A percentile compares a stretch with the other conserved stretches of the same genome.
Evolutionary conservation across 2,329 filamentous ascomycete genomes (phyloP).

Genomic region (Ceratocystiopsis minuta): DNA sequence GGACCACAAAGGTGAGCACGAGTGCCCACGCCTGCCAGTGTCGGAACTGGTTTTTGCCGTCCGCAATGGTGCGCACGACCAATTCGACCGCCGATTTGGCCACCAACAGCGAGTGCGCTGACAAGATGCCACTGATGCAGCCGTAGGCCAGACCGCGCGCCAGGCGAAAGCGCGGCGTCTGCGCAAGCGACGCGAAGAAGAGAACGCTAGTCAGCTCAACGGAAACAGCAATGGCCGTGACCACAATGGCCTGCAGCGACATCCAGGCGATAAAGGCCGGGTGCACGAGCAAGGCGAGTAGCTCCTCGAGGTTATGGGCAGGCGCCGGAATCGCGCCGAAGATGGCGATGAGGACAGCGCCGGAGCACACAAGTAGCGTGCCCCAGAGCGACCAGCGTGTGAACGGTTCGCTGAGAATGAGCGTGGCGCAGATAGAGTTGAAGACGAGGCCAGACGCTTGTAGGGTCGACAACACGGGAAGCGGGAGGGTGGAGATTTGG

Average conservation of each 20-base stretch:
- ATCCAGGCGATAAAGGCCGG: slow-evolving; percentile 79
- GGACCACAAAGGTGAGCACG: slow-evolving; percentile 56
- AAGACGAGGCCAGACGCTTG: slow-evolving; percentile 95
- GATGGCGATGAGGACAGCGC: slow-evolving; percentile 79
- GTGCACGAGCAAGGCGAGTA: slow-evolving; percentile 57
- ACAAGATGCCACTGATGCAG: slow-evolving; percentile 77
- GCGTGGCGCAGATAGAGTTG: slow-evolving; percentile 91
- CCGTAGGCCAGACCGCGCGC: slow-evolving; percentile 75
- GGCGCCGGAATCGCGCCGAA: slow-evolving; percentile 92
- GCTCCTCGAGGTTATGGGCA: slow-evolving; percentile 68
- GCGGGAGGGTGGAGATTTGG: slow-evolving; percentile 86
- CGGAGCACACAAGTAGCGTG: slow-evolving; percentile 69
- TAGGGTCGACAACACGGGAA: slow-evolving; percentile 85
- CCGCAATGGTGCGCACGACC: slow-evolving; percentile 67
- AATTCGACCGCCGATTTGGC: slow-evolving; percentile 95
- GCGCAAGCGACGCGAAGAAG: slow-evolving; percentile 16
- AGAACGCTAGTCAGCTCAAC: slow-evolving; percentile 39
- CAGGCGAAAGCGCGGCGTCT: slow-evolving; percentile 41
- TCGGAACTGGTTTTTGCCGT: slow-evolving; percentile 81
- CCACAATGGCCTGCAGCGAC: slow-evolving; percentile 56
- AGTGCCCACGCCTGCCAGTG: slow-evolving; percentile 93
- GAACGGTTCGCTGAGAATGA: slow-evolving; percentile 86
- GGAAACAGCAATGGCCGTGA: slow-evolving; percentile 46
- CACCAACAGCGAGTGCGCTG: slow-evolving; percentile 79
- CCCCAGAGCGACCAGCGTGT: slow-evolving; percentile 84